Percentiles rank a stretch among this genome's conserved stretches.
Conservation (phyloP, 805 yeast species). For the Starmerella apicola region DNA sequence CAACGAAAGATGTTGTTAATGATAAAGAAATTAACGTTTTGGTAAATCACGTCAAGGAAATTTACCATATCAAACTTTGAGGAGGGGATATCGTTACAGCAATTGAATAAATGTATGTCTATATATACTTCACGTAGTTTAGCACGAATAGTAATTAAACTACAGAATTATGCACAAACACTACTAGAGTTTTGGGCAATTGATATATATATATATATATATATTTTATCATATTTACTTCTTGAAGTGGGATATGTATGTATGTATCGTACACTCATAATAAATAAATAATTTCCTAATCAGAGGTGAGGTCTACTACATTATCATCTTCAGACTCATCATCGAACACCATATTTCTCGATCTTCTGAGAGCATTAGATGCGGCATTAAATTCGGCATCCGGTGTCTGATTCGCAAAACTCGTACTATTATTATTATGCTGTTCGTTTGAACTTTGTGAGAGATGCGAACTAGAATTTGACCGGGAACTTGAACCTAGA, state of each 20-base stretch:
- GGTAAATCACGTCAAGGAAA: constrained; percentile 5
- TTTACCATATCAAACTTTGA: neutral
- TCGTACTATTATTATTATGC: neutral
- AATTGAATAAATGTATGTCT: too few species aligned
- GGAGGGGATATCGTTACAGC: too few species aligned
- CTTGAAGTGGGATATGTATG: neutral
- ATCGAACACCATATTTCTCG: neutral
- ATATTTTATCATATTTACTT: too few species aligned
- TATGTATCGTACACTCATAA: too few species aligned
- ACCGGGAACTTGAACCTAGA: too few species aligned
- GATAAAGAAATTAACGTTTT: constrained; percentile 18
- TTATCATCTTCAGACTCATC: neutral
- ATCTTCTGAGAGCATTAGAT: neutral
- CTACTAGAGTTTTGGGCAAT: too few species aligned
- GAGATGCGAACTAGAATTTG: too few species aligned
- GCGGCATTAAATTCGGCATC: neutral
- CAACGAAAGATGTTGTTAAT: neutral
- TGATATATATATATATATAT: too few species aligned
- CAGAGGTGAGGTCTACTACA: neutral
- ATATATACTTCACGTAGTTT: neutral
- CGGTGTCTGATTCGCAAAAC: neutral
- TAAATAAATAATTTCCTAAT: neutral
- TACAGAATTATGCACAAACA: too few species aligned
- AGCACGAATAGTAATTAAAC: too few species aligned
- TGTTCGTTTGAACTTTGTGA: too few species aligned